Evolutionary conservation across 306 rosid species (phyloP).

Genomic region (Hippophae tibetana): DNA sequence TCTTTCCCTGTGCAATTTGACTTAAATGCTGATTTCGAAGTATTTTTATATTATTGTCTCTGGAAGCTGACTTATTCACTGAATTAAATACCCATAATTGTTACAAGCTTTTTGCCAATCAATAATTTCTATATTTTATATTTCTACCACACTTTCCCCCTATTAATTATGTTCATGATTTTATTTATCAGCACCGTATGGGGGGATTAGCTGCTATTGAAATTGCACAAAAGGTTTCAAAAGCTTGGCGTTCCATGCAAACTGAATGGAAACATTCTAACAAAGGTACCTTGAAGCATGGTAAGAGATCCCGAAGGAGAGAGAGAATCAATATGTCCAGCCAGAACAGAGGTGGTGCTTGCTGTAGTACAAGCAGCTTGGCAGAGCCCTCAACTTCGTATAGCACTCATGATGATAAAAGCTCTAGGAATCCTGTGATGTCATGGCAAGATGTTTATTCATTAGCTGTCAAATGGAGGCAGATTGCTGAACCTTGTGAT

Average conservation of each 20-base stretch:
- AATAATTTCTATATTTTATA: slow-evolving; percentile 5
- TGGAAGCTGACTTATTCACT: neutral
- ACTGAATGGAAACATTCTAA: slow-evolving; percentile 65
- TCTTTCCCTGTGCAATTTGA: too few species aligned
- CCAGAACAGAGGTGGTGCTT: slow-evolving; percentile 95
- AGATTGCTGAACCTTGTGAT: slow-evolving; percentile 88
- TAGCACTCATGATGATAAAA: slow-evolving; percentile 50
- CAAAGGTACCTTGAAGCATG: slow-evolving; percentile 55
- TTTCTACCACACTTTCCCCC: neutral
- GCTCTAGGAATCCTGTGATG: slow-evolving; percentile 44
- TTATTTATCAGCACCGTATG: slow-evolving; percentile 87
- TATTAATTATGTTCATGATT: slow-evolving; percentile 13
- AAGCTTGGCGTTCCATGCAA: slow-evolving; percentile 82
- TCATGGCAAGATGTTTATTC: slow-evolving; percentile 79
- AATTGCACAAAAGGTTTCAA: slow-evolving; percentile 91
- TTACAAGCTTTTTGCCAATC: slow-evolving; percentile 1
- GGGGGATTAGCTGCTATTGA: slow-evolving; percentile 94
- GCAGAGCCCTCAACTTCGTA: slow-evolving; percentile 46
- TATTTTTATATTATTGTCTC: too few species aligned
- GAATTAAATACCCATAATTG: neutral
- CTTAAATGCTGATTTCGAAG: too few species aligned
- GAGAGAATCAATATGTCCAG: slow-evolving; percentile 68
- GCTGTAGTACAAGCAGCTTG: slow-evolving; percentile 79
- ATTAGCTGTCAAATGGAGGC: slow-evolving; percentile 84
- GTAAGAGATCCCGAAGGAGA: slow-evolving; percentile 73